Conservation (phyloP, 805 yeast genomes). For the Saccharomyces paradoxus region DNA sequence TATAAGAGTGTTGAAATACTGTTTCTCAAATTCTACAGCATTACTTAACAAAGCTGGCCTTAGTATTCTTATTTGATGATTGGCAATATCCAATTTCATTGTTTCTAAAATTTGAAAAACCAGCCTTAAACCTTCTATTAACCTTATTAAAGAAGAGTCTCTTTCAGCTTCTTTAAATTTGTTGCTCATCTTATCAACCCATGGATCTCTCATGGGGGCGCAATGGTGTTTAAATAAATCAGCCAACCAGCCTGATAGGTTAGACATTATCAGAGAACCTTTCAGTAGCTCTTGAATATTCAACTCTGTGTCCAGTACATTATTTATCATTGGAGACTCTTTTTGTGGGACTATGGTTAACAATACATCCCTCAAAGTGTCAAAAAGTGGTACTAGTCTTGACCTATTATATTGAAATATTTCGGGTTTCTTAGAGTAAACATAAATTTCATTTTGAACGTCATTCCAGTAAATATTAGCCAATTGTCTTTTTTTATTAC, state of each 20-base stretch:
- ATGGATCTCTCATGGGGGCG: conserved; percentile 89
- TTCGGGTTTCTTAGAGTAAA: conserved; percentile 29
- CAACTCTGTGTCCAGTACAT: conserved; percentile 68
- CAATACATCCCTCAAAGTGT: conserved; percentile 70
- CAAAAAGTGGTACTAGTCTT: conserved; percentile 60
- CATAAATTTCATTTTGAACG: conserved; percentile 58
- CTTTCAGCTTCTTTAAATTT: conserved; percentile 41
- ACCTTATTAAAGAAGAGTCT: conserved; percentile 38
- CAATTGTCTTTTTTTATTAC: conserved; percentile 62
- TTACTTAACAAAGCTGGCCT: conserved; percentile 80
- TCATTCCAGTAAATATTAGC: conserved; percentile 82
- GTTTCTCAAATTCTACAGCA: conserved; percentile 82
- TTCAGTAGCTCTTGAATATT: conserved; percentile 65
- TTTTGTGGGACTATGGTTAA: conserved; percentile 68
- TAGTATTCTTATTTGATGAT: conserved; percentile 80
- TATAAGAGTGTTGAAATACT: conserved; percentile 50
- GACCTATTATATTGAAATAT: conserved; percentile 29
- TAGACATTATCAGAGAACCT: conserved; percentile 64
- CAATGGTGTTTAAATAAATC: conserved; percentile 78
- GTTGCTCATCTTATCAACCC: conserved; percentile 76
- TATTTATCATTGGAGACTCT: conserved; percentile 58
- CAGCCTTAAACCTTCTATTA: conserved; percentile 70
- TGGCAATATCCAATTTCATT: conserved; percentile 91
- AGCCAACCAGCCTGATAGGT: conserved; percentile 66
- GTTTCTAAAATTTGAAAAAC: conserved; percentile 82